Percentiles rank a stretch among this genome's conserved stretches.
phyloP scores from a whole-genome alignment of 1,139 yeast species.

The Wickerhamomyces sp. region DNA sequence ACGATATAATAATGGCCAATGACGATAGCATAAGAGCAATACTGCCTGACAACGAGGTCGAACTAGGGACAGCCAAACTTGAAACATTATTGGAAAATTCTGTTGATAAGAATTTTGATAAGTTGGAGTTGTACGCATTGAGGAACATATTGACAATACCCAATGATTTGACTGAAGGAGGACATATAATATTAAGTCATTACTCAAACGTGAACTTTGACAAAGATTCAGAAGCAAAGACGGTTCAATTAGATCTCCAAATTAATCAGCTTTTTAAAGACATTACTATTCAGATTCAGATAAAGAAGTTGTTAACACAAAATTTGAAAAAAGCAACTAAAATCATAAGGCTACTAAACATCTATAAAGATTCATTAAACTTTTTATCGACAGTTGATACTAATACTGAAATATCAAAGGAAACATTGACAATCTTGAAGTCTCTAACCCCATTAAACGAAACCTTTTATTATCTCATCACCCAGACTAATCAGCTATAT shows the following conservation, averaged over 20 bases:
- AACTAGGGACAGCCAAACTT: slow-evolving; percentile 71
- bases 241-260: slow-evolving; percentile 32
- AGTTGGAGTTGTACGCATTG: slow-evolving; percentile 76
- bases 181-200: slow-evolving; percentile 65
- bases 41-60: slow-evolving; percentile 47
- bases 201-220: slow-evolving; percentile 51
- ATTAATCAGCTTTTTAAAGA: slow-evolving; percentile 38
- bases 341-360: slow-evolving; percentile 31
- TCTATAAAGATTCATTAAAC: slow-evolving; percentile 31
- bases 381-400: slow-evolving; percentile 23
- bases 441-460: slow-evolving; percentile 51
- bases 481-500: slow-evolving; percentile 35
- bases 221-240: slow-evolving; percentile 18
- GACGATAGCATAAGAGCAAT: slow-evolving; percentile 19
- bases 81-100: slow-evolving; percentile 74
- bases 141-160: slow-evolving; percentile 77
- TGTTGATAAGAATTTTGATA: slow-evolving; percentile 84
- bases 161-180: slow-evolving; percentile 51
- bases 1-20: slow-evolving; percentile 10
- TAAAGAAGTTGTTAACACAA: slow-evolving; percentile 39
- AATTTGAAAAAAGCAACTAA: slow-evolving; percentile 38
- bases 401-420: slow-evolving; percentile 25
- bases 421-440: slow-evolving; percentile 31
- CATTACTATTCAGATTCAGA: slow-evolving; percentile 41
- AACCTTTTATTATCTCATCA: slow-evolving; percentile 42